Base-by-base conservation (phyloP, 441 rosid genomes). In the Biscutella auriculata region DNA sequence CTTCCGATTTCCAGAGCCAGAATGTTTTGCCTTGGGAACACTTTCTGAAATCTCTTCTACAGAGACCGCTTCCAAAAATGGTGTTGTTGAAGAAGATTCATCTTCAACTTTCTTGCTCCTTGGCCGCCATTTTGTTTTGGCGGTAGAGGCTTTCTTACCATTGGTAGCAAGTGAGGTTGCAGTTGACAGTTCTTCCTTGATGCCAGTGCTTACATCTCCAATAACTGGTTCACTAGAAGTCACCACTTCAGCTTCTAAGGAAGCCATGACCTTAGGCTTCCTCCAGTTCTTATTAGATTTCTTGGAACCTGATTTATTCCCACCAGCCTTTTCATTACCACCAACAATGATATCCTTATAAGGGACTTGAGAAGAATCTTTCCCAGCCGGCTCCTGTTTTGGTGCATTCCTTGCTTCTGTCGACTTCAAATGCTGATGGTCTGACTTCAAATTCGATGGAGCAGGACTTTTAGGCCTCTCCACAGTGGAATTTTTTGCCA, bases 91-190 rank as follows among this genome's bases (percentile, higher is more conserved):
- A 34, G 73, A 60, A 46, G 65, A 26, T 52, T 65, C 68, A 35
- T 76, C 78, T 70, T 72, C 69, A 10, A 33, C 61, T 59, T 73
- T 80, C 73, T 76, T 82, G 71, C 78, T 71, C 64, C 49, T 73
- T 7, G 76, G 60, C 47, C 58, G 70, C 71, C 71, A 70, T 68
- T 76, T 77, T 52, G 45, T 36, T 58, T 61, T 72, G 25, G 12
- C 60, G 40, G 83, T 63, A 60, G 71, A 36, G 19, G 57, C 69
- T 73, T 36, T 63, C 57, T 77, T 76, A 60, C 40, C 48, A 44
- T 21, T 60, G 15, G 27, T 37, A 51, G 63, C 47, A 53, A 66
- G 66, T 51, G 79, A 54, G 19, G 19, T 41, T 32, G 73, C 44
- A 68, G 69, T 54, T 10, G 73, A 40, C 29, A 73, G 57, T 28